Conservation (phyloP, 306 rosid species). For the Mucuna pruriens region DNA sequence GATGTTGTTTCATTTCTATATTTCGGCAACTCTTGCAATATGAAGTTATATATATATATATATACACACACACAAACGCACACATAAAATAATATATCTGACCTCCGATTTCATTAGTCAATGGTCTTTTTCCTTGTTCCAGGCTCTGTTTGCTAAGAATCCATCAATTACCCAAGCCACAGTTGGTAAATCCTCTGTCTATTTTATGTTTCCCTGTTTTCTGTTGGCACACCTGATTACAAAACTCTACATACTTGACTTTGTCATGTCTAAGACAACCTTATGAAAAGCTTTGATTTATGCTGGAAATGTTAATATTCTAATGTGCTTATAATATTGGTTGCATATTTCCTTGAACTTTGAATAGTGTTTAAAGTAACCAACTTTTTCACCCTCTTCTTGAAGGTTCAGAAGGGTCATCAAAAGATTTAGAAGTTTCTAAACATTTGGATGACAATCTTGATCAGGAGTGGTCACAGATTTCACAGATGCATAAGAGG, state of each 20-base stretch:
- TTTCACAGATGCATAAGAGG: slow-evolving; percentile 71
- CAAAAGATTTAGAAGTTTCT: slow-evolving; percentile 53
- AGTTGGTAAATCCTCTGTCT: slow-evolving; percentile 49
- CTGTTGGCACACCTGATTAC: slow-evolving; percentile 8
- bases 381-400: slow-evolving; percentile 24
- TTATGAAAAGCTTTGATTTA: not conserved
- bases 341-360: slow-evolving; percentile 14
- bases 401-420: slow-evolving; percentile 49
- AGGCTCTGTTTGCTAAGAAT: slow-evolving; percentile 78
- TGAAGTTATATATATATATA: not conserved
- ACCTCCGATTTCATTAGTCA: not conserved
- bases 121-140: slow-evolving; percentile 41
- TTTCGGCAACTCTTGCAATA: not conserved
- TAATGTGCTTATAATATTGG: not conserved
- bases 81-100: slow-evolving; percentile 8
- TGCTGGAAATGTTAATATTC: not conserved
- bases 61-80: too few species aligned
- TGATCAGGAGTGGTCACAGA: slow-evolving; percentile 76
- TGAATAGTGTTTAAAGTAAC: slow-evolving; percentile 7
- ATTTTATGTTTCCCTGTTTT: not conserved
- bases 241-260: not conserved
- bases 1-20: slow-evolving; percentile 26
- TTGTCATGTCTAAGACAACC: slow-evolving; percentile 7
- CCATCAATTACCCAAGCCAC: slow-evolving; percentile 60
- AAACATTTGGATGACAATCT: slow-evolving; percentile 44